Conservation (phyloP, 768 basidiomycete genomes). For the Cystobasidium ongulense region DNA sequence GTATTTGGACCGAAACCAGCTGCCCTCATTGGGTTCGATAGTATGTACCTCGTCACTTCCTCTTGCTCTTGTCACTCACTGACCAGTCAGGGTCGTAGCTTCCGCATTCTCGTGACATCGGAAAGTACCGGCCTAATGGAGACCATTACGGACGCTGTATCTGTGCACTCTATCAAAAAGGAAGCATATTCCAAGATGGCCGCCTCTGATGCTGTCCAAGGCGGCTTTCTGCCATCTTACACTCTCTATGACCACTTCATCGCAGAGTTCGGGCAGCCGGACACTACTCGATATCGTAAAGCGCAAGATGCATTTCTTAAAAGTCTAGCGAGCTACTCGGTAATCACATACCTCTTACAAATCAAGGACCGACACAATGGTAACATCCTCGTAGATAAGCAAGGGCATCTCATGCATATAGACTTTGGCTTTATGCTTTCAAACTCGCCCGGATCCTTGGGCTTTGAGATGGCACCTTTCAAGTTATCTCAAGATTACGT, state of each 20-base stretch:
- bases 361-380: conserved; percentile 99
- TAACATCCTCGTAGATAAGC: conserved; percentile 89
- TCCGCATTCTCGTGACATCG: conserved; percentile 91
- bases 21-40: conserved; percentile 90
- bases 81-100: conserved; percentile 53
- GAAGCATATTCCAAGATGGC: conserved; percentile 86
- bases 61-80: conserved; percentile 3
- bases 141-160: conserved; percentile 95
- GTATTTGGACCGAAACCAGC: conserved; percentile 90
- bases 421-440: conserved; percentile 98
- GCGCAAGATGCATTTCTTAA: conserved; percentile 76
- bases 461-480: conserved; percentile 99
- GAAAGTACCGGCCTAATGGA: conserved; percentile 88
- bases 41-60: conserved; percentile 48
- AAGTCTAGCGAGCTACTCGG: conserved; percentile 63
- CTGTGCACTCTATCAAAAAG: conserved; percentile 99
- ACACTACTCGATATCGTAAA: conserved; percentile 73
- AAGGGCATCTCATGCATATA: conserved; percentile 91
- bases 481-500: conserved; percentile 91
- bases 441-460: conserved; percentile 93
- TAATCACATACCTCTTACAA: conserved; percentile 92
- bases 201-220: conserved; percentile 49
- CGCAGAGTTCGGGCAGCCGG: conserved; percentile 78
- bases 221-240: conserved; percentile 51
- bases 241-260: conserved; percentile 86